These are phyloP conservation scores for Aspergillus eucalypticola DNA, from an alignment of 2,329 filamentous ascomycete genomes.

Conservation along the genomic window DNA sequence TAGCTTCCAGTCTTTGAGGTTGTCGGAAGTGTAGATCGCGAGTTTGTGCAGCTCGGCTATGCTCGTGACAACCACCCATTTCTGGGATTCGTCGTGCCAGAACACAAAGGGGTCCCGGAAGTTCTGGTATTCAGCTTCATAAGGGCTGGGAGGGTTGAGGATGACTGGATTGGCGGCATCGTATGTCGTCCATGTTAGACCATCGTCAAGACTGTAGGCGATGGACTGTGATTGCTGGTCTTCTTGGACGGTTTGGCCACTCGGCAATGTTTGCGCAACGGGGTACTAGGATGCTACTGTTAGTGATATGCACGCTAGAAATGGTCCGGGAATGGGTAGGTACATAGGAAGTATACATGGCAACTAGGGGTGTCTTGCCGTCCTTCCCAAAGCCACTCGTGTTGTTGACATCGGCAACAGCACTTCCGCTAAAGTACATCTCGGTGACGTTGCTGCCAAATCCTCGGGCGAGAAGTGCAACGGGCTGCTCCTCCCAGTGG, in stretches of 20 bases:
- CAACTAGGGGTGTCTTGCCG: conserved; percentile 63
- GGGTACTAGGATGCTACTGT: conserved; percentile 18
- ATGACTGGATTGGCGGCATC: conserved; percentile 60
- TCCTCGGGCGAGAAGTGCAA: conserved; percentile 38
- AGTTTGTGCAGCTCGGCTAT: conserved; percentile 25
- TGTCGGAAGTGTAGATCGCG: conserved; percentile 26
- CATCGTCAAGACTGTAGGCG: conserved; percentile 15
- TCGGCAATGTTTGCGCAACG: conserved; percentile 22
- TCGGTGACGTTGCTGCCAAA: conserved; percentile 49
- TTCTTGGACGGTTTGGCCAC: conserved; percentile 21
- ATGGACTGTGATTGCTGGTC: conserved; percentile 16
- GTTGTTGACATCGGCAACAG: conserved; percentile 63
- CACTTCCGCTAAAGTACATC: conserved; percentile 57
- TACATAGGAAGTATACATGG: conserved; percentile 55
- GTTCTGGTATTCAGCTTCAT: conserved; percentile 42
- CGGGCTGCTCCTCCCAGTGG: conserved; percentile 14
- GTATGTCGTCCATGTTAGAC: conserved; percentile 44
- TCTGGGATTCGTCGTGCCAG: conserved; percentile 24
- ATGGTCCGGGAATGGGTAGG: background rate
- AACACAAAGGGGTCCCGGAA: conserved; percentile 65
- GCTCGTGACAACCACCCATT: conserved; percentile 24
- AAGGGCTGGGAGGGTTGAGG: conserved; percentile 45
- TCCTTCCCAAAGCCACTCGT: conserved; percentile 65
- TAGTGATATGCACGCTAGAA: background rate
- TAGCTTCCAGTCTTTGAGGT: conserved; percentile 30